Base-by-base conservation (phyloP, 768 basidiomycete genomes). In the Mycena rosella region DNA sequence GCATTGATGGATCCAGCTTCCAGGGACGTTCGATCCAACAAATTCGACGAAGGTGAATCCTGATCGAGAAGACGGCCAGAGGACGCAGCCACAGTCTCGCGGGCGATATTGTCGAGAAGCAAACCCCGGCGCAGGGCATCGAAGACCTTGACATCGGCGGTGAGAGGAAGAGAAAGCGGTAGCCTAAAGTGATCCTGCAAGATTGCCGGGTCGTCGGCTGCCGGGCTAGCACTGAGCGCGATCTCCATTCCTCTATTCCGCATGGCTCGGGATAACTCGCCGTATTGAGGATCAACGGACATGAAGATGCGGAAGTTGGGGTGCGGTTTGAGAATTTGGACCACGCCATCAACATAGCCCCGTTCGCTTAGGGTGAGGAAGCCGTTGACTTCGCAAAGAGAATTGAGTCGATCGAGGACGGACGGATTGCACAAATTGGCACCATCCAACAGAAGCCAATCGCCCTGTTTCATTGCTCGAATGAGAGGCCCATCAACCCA, bases 261-360 rank as follows among this genome's bases (percentile, higher is more conserved):
- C 98, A 99, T 99, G 2, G 98, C 98, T 40, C 98, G 87, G 2
- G 98, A 99, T 14, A 99, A 82, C 79, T 99, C 98, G 49, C 98
- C 98, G 68, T 91, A 86, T 68, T 91, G 90, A 30, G 95, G 93
- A 75, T 99, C 95, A 57, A 96, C 89, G 2, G 91, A 88, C 96
- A 99, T 97, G 80, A 99, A 92, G 7, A 99, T 82, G 29, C 96
- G 88, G 81, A 99, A 99, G 71, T 91, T 84, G 2, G 92, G 89
- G 76, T 99, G 96, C 2, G 98, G 96, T 45, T 79, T 83, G 68
- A 99, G 80, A 57, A 89, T 77, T 72, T 95, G 89, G 3, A 96
- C 88, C 24, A 83, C 79, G 27, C 94, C 96, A 65, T 92, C 80
- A 56, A 96, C 89, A 36, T 91, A 88, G 0, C 98, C 98, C 55